Conservation (phyloP, 345 rosid genomes). For the Linum lewisii region DNA sequence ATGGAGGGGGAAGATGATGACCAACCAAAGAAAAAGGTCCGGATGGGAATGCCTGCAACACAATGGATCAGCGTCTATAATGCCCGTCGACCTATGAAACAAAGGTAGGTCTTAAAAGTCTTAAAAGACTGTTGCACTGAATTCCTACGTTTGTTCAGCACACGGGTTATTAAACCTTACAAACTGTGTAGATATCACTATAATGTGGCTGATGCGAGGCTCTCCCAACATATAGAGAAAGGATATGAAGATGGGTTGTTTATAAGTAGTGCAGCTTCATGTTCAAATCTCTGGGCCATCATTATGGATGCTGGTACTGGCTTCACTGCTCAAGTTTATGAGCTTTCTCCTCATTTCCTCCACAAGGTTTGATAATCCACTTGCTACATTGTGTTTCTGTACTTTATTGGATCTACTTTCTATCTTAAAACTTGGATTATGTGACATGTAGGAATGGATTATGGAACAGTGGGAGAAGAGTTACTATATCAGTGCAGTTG, state of each 20-base stretch:
- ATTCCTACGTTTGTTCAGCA: constrained; percentile 8
- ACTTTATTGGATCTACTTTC: constrained; percentile 3
- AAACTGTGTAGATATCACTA: constrained; percentile 70
- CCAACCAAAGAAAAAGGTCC: constrained; percentile 85
- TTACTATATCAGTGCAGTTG: constrained; percentile 88
- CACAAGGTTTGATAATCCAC: constrained; percentile 51
- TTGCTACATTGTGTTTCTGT: constrained; percentile 12
- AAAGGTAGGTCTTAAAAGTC: constrained; percentile 39
- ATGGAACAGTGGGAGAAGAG: constrained; percentile 98
- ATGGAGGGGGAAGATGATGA: constrained; percentile 90
- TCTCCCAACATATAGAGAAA: constrained; percentile 70
- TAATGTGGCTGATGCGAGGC: constrained; percentile 74
- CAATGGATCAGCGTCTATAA: constrained; percentile 97
- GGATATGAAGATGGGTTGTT: constrained; percentile 85
- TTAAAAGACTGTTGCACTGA: constrained; percentile 8
- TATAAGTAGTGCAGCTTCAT: constrained; percentile 88
- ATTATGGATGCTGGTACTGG: constrained; percentile 99
- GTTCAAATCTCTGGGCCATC: constrained; percentile 87
- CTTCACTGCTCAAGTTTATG: constrained; percentile 66
- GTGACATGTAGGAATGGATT: constrained; percentile 66
- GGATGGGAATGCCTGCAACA: constrained; percentile 98
- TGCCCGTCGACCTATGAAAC: constrained; percentile 96
- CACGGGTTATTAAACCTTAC: constrained; percentile 12
- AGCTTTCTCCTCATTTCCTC: constrained; percentile 70
- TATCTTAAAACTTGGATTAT: neutral